Evolutionary conservation across 345 rosid genomes (phyloP), one percentile per base, ranked within the genome.

Genomic region (Moricandia moricandioides): DNA sequence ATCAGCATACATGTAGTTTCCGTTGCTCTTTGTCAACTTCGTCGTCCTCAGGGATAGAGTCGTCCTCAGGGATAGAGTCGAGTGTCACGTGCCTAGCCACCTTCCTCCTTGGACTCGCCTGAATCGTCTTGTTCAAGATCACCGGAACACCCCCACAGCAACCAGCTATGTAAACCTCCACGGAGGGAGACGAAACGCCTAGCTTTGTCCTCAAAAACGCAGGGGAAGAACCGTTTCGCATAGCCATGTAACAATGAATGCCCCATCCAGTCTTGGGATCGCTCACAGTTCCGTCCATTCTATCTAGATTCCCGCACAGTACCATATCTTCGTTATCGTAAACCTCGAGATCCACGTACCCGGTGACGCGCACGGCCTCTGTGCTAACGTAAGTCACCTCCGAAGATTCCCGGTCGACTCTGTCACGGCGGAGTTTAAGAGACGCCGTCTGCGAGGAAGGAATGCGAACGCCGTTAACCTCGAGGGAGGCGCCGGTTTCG

Each of bases 351-450:
- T 91, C 96, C 12, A 88, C 81, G 16, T 86, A 89, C 11, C 98
- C 94, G 0, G 92, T 83, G 30, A 90, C 83, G 29, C 93, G 88
- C n/a, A 94, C 90, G 80, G 85, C 74, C 58, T 94, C 96, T 8
- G 97, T 94, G 87, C 89, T 87, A 12, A 91, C 86, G 69, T 88
- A 94, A 8, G 97, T 91, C 21, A 87, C 98, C 86, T 91, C 98
- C n/a, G 85, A 89, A 0, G 88, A 72, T 40, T 94, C 93, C 84
- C 83, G 76, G 55, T 83, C 82, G 69, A 94, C 76, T 52, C 91
- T 88, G 55, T 89, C 98, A 4, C 92, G 91, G 11, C 94, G 89
- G 21, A 94, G 93, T 70, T 69, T 67, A n/a, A 89, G 72, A 24
- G 88, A 80, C 3, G 89, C 87, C 6, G 86, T 80, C 29, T 85